Conservation (phyloP, 2,329 filamentous ascomycete species). For the Didymella lethalis region DNA sequence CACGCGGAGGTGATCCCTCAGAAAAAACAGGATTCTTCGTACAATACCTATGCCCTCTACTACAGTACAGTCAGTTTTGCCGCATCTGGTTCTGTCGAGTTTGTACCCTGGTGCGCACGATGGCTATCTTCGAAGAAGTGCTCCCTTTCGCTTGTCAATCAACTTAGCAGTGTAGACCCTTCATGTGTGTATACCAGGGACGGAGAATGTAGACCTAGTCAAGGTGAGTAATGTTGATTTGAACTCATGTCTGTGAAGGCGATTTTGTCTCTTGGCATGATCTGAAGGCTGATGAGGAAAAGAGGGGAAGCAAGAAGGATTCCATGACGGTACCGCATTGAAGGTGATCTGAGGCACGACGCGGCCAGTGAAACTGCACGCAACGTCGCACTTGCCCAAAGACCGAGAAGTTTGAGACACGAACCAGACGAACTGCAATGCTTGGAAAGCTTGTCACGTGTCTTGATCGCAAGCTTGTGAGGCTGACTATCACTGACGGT, state of each 20-base stretch:
- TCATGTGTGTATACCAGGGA: not conserved
- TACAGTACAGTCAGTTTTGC: slow-evolving; percentile 5
- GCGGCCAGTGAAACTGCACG: not conserved
- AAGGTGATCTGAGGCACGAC: not conserved
- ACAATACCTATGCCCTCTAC: not conserved
- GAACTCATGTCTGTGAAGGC: not conserved
- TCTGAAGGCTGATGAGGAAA: not conserved
- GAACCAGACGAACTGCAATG: not conserved
- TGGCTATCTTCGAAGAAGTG: not conserved
- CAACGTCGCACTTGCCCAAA: not conserved
- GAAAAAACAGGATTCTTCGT: too few relatives aligned
- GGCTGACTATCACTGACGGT: slow-evolving; percentile 1
- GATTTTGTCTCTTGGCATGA: not conserved
- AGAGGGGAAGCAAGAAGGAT: not conserved
- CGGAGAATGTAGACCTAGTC: not conserved
- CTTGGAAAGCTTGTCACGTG: not conserved
- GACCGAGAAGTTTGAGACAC: not conserved
- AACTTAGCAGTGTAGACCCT: not conserved
- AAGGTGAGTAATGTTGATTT: not conserved
- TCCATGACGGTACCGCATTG: not conserved
- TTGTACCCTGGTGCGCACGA: not conserved
- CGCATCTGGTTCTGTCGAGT: not conserved
- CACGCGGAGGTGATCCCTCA: too few relatives aligned
- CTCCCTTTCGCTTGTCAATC: too few relatives aligned
- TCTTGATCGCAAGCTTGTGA: not conserved